Evolutionary conservation across 2,329 filamentous ascomycete genomes (phyloP), one percentile per base, ranked within the genome.

Genomic region (Colletotrichum sp.): DNA sequence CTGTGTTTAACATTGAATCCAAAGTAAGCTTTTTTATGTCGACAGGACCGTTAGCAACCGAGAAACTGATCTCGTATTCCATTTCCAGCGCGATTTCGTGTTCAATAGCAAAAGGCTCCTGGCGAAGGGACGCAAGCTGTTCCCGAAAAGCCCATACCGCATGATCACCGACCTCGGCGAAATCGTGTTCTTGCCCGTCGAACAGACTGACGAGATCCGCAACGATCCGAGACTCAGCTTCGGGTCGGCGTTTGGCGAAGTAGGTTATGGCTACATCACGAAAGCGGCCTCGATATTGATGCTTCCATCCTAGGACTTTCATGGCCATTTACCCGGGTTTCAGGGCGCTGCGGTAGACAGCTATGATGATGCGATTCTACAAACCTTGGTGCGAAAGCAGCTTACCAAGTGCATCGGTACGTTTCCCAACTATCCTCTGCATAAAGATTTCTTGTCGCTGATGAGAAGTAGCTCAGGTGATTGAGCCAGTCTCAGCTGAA

Each of bases 381-480:
- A 51, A 0, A 51, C n/a, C 0, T 51, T 51, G 43, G 43, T 51
- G 3, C n/a, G 43, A 13, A 51, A 51, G 6, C 43, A 51, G 43
- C 43, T 51, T 12, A 51, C 43, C 11, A 51, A 51, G 6, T 51
- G 43, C 43, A 51, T 51, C 11, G n/a, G 43, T 51, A 21, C 12
- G n/a, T 13, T 21, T 5, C 0, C n/a, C n/a, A n/a, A 13, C 43
- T 51, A 3, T 11, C 13, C 7, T 0, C 7, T 1, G 11, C 0
- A 27, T 6, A 27, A 21, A 51, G 0, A 3, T 24, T 6, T 51
- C 11, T 51, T n/a, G 43, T 51, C 11, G 0, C n/a, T 51, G 43
- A 51, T 51, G 3, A 1, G 11, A 21, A 47, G 11, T 47, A 51
- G 43, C n/a, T 1, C 43, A 51, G n/a, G 43, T 51, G 12, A 24